These are phyloP conservation scores for Dichomitus squalens DNA, from an alignment of 1,284 basidiomycete genomes.

Conservation along the genomic window DNA sequence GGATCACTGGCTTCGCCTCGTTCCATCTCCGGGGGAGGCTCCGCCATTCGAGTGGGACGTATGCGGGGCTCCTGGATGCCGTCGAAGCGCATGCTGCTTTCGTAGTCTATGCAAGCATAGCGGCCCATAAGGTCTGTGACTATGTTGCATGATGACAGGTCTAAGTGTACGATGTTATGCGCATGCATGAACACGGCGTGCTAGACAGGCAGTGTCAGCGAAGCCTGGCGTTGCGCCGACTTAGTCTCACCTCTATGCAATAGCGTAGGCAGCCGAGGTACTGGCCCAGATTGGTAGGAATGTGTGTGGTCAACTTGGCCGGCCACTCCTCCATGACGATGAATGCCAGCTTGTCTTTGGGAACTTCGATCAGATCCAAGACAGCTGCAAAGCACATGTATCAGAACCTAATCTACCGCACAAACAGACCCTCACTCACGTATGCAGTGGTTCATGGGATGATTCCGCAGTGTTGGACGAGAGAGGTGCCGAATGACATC, in stretches of 20 bases:
- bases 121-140: constrained; percentile 62
- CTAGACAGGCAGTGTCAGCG: constrained; percentile 36
- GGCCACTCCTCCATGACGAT: constrained; percentile 83
- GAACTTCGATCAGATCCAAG: constrained; percentile 59
- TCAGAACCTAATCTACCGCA: not conserved
- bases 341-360: constrained; percentile 56
- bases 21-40: constrained; percentile 72
- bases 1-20: constrained; percentile 52
- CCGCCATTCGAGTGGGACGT: constrained; percentile 52
- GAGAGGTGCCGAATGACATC: constrained; percentile 58
- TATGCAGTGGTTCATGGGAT: constrained; percentile 75
- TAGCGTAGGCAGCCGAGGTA: constrained; percentile 64
- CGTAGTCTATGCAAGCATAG: constrained; percentile 75
- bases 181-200: constrained; percentile 71
- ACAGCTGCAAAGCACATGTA: constrained; percentile 47
- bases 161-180: constrained; percentile 65
- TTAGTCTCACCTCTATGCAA: constrained; percentile 59
- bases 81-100: constrained; percentile 59
- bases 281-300: constrained; percentile 50
- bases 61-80: constrained; percentile 41
- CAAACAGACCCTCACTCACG: constrained; percentile 47
- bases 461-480: constrained; percentile 48
- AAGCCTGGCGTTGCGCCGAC: not conserved
- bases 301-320: constrained; percentile 53
- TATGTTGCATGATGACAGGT: constrained; percentile 70